phyloP scores from a whole-genome alignment of 345 rosid species.

The Euphorbia tirucalli region DNA sequence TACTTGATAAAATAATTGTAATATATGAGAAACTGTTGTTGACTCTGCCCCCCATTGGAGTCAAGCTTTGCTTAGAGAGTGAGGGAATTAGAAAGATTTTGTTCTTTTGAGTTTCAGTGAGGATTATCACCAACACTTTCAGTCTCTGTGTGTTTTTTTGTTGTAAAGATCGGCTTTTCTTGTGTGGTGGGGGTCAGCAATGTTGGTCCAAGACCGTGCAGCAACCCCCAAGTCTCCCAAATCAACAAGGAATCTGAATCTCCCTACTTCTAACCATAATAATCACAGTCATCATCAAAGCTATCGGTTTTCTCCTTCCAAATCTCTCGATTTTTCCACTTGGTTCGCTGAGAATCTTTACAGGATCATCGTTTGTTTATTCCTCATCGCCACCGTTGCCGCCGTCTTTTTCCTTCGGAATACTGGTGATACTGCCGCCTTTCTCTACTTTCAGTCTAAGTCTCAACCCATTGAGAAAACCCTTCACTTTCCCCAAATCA shows the following conservation, averaged over 20 bases:
- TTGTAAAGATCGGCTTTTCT: background rate
- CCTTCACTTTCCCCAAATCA: conserved; percentile 55
- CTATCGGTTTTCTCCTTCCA: conserved; percentile 54
- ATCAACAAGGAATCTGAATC: background rate
- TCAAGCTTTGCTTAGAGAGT: background rate
- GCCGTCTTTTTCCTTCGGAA: conserved; percentile 67
- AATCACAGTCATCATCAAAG: conserved; percentile 33
- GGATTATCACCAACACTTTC: background rate
- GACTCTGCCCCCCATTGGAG: background rate
- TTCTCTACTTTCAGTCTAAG: conserved; percentile 61
- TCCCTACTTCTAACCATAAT: conserved; percentile 40
- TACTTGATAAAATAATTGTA: no score
- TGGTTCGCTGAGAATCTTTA: conserved; percentile 67
- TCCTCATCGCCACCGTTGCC: conserved; percentile 59
- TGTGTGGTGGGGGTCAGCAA: conserved; percentile 25
- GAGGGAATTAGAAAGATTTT: background rate
- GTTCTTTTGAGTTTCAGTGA: background rate
- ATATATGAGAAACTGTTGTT: no score
- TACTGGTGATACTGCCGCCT: conserved; percentile 60
- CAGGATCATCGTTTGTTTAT: conserved; percentile 39
- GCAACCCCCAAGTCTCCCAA: conserved; percentile 47
- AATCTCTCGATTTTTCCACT: conserved; percentile 75
- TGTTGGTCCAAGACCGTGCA: conserved; percentile 89
- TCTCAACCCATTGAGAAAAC: conserved; percentile 50
- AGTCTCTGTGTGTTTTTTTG: background rate